These are phyloP conservation scores for Amauroascus niger DNA, from an alignment of 2,329 filamentous ascomycete species.

Conservation along the genomic window DNA sequence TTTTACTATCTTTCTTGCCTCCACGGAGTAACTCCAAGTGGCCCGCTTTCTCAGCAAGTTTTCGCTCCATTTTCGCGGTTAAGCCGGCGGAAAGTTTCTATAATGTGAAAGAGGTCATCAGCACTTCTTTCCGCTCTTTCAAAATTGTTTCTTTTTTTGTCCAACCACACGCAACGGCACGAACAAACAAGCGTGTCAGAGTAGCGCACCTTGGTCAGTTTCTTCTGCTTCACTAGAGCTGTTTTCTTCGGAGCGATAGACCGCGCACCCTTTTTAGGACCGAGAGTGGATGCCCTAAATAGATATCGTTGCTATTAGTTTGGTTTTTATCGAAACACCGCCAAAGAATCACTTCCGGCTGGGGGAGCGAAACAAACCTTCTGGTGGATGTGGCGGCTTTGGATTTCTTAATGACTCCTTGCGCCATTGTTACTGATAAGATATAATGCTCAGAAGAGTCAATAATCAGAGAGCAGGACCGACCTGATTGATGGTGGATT, in stretches of 20 bases:
- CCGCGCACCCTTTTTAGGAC: constrained; percentile 50
- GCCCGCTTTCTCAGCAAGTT: constrained; percentile 56
- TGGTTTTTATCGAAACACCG: neutral
- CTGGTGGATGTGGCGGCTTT: constrained; percentile 28
- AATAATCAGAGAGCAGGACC: too few species aligned
- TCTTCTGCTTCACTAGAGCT: constrained; percentile 49
- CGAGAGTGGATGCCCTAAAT: constrained; percentile 23
- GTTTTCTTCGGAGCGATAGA: constrained; percentile 59
- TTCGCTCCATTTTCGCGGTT: constrained; percentile 56
- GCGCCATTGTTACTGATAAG: constrained; percentile 36
- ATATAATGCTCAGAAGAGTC: too few species aligned
- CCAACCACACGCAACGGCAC: too few species aligned
- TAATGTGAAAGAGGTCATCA: constrained; percentile 18
- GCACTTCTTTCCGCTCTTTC: neutral
- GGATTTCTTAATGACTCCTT: constrained; percentile 42
- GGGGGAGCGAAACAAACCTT: constrained; percentile 26
- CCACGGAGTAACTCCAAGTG: constrained; percentile 60
- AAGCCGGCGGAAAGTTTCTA: constrained; percentile 55
- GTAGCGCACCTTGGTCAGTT: constrained; percentile 50
- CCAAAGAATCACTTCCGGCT: too few species aligned
- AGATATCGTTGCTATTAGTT: neutral
- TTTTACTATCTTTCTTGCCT: constrained; percentile 50
- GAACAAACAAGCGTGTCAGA: neutral
- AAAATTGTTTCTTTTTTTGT: too few species aligned
- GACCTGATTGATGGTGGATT: too few species aligned